These are phyloP conservation scores for Diaporthe destruens DNA, from an alignment of 2,329 filamentous ascomycete species.

Conservation along the genomic window DNA sequence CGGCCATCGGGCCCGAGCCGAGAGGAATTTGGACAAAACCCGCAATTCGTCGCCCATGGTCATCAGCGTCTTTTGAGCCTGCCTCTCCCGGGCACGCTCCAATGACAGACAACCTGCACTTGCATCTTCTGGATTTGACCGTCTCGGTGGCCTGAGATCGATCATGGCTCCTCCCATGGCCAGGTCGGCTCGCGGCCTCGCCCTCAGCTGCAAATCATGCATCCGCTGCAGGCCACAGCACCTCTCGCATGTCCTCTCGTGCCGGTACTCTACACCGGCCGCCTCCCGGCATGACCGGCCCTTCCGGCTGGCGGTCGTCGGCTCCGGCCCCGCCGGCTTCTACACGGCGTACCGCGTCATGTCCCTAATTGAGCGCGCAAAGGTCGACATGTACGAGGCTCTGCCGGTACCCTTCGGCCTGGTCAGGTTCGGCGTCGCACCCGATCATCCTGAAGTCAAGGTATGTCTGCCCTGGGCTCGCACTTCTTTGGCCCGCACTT, in stretches of 20 bases:
- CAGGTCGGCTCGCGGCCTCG: conserved; percentile 25
- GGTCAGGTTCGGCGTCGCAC: conserved; percentile 95
- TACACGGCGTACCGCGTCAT: conserved; percentile 92
- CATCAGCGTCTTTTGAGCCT: conserved; percentile 2
- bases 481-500: neutral
- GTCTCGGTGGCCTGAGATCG: conserved; percentile 20
- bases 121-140: neutral
- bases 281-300: conserved; percentile 57
- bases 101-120: neutral
- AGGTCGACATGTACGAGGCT: conserved; percentile 96
- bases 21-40: conserved; percentile 9
- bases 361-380: conserved; percentile 76
- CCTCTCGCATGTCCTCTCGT: conserved; percentile 8
- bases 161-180: conserved; percentile 37
- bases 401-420: conserved; percentile 93
- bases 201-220: conserved; percentile 8
- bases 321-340: conserved; percentile 95
- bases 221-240: neutral
- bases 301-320: conserved; percentile 87
- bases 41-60: conserved; percentile 1
- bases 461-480: conserved; percentile 58
- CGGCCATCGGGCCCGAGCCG: conserved; percentile 26
- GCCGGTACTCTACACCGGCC: conserved; percentile 37
- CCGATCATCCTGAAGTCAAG: conserved; percentile 98
- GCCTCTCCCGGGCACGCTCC: conserved; percentile 9